Evolutionary conservation across 768 basidiomycete species (phyloP).

Genomic region (Dendrothele bispora): DNA sequence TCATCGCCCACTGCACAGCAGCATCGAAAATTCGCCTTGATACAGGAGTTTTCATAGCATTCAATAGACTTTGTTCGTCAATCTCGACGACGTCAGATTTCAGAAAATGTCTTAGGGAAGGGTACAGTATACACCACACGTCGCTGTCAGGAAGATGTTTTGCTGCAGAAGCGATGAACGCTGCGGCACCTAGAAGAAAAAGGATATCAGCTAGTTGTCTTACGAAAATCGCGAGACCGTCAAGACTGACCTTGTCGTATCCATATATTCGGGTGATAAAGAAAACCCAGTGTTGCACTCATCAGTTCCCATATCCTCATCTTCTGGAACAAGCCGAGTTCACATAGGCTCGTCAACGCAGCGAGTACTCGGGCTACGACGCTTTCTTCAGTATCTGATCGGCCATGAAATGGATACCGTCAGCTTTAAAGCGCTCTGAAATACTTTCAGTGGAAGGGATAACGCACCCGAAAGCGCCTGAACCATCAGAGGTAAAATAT

Average conservation of each 20-base stretch:
- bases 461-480: constrained; percentile 87
- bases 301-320: constrained; percentile 98
- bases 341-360: constrained; percentile 84
- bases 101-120: constrained; percentile 82
- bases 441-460: neutral
- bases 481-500: constrained; percentile 94
- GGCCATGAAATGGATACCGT: constrained; percentile 9
- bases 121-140: constrained; percentile 97
- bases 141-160: constrained; percentile 83
- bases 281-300: constrained; percentile 81
- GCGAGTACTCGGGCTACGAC: constrained; percentile 91
- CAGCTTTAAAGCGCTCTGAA: too few relatives aligned
- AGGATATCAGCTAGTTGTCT: constrained; percentile 3
- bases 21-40: constrained; percentile 80
- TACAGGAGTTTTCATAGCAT: constrained; percentile 78
- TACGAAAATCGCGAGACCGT: neutral
- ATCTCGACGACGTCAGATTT: constrained; percentile 79
- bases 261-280: constrained; percentile 96
- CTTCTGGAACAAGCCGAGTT: constrained; percentile 87
- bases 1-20: constrained; percentile 87
- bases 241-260: constrained; percentile 86
- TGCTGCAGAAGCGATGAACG: constrained; percentile 86
- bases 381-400: constrained; percentile 87
- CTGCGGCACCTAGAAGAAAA: constrained; percentile 62
- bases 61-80: constrained; percentile 72